These are phyloP conservation scores for Fraxinus sp. DNA, from an alignment of 305 asterid genomes.

Conservation along the genomic window DNA sequence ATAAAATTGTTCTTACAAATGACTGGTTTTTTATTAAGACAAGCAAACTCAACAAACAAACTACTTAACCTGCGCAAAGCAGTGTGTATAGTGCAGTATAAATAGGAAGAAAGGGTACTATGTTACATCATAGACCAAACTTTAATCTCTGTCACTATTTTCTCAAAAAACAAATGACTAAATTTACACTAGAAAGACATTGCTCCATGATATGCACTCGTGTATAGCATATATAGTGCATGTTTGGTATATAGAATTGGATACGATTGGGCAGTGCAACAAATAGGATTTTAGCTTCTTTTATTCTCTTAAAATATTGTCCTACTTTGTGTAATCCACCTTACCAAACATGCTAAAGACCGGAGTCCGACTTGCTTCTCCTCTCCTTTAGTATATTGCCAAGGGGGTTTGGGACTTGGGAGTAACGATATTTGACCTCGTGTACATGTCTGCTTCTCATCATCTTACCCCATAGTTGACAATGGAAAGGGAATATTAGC, in stretches of 20 bases:
- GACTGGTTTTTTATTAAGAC: background rate
- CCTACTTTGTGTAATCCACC: background rate
- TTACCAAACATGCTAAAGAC: background rate
- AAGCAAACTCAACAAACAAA: background rate
- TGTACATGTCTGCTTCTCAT: background rate
- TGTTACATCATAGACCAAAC: background rate
- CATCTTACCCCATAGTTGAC: constrained; percentile 34
- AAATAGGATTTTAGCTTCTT: background rate
- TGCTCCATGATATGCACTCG: background rate
- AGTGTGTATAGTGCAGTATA: background rate
- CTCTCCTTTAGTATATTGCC: background rate
- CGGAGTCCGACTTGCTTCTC: background rate
- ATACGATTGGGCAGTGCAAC: background rate
- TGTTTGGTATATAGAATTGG: background rate
- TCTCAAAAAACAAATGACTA: background rate
- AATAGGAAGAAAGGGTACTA: background rate
- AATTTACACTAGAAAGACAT: background rate
- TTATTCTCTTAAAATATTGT: background rate
- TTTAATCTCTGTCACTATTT: background rate
- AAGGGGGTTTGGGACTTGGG: background rate
- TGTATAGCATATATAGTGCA: background rate
- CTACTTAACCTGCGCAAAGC: background rate
- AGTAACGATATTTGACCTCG: background rate
- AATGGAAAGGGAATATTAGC: constrained; percentile 37
- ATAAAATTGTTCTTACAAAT: background rate